Base-by-base conservation (phyloP, 352 stramenopile genomes). In the Phytophthora idaei region DNA sequence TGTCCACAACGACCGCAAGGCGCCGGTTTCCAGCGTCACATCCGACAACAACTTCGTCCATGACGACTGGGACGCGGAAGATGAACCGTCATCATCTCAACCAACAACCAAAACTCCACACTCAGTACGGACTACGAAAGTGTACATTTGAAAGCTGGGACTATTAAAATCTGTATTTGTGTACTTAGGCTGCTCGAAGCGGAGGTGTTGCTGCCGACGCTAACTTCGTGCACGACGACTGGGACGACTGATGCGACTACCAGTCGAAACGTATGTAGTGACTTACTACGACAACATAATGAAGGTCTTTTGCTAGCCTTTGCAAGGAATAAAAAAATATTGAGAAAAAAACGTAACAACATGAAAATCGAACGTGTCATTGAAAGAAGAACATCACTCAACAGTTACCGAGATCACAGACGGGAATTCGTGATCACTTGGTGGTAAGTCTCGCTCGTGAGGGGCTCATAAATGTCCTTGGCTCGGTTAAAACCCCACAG, bases 11-110 rank as follows among this genome's bases (percentile, higher is more conserved):
- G 54, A 67, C 41, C 29, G 31, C 17, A 48, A 69, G 44, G 21
- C 50, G 39, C 57, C 67, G 27, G 36, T 71, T 3, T 57, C 67
- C 11, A 67, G 53, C 4, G 68, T 89, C 25, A 56, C 69, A 15
- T 45, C 64, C 2, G 83, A 92, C 62, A 92, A 93, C 67, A 93
- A 93, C 57, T 93, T 93, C 64, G 81, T 78, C 9, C 78, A 90
- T 28, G 85, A 93, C 9, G 81, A 93, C 44, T 93, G 85, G 85
- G 85, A 93, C 58, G 76, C 67, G 2, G 74, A 90, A 37, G 81
- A 90, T 25, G 64, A 57, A 37, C 25, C 57, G 7, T n/a, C 37
- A 52, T 39, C 27, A 9, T 42, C 34, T 17, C 53, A n/a, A 34
- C 47, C 53, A 12, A 44, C 36, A 15, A 28, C 34, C 29, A 69